A percentile compares a stretch with the other conserved stretches of the same genome.
Evolutionary conservation across 2,329 filamentous ascomycete species (phyloP).

Genomic region (Penicillium sp.): DNA sequence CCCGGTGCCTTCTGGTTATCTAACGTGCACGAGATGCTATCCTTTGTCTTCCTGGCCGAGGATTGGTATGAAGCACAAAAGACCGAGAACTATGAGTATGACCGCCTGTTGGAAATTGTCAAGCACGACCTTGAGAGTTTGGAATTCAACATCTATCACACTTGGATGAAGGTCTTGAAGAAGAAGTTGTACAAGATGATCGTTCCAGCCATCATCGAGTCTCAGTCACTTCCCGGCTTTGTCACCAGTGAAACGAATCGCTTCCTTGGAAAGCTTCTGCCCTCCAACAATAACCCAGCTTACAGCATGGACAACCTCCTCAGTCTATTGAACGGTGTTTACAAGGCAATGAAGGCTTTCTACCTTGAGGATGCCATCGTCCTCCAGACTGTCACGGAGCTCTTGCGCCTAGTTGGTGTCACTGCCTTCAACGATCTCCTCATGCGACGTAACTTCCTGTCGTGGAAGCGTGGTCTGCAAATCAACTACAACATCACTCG

Average conservation of each 20-base stretch:
- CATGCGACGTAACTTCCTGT: conserved; percentile 97
- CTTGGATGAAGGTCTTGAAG: conserved; percentile 99
- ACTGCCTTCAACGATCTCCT: conserved; percentile 98
- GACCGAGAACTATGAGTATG: conserved; percentile 98
- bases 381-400: conserved; percentile 90
- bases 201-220: conserved; percentile 98
- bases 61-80: conserved; percentile 99
- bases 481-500: conserved; percentile 99
- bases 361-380: conserved; percentile 96
- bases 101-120: conserved; percentile 94
- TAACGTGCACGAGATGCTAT: conserved; percentile 99
- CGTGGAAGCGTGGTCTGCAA: conserved; percentile 97
- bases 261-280: conserved; percentile 94
- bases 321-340: conserved; percentile 92
- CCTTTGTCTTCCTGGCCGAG: conserved; percentile 97
- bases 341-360: conserved; percentile 98
- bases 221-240: conserved; percentile 94
- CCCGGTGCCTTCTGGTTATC: conserved; percentile 98
- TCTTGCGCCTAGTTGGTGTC: conserved; percentile 88
- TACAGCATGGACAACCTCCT: conserved; percentile 99
- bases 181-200: conserved; percentile 99
- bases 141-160: conserved; percentile 99
- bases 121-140: conserved; percentile 98
- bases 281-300: conserved; percentile 85
- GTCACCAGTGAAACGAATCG: conserved; percentile 98